A percentile compares a stretch with the other conserved stretches of the same genome.
Conservation (phyloP, 2,329 filamentous ascomycete species). For the Ascomycota sp. region DNA sequence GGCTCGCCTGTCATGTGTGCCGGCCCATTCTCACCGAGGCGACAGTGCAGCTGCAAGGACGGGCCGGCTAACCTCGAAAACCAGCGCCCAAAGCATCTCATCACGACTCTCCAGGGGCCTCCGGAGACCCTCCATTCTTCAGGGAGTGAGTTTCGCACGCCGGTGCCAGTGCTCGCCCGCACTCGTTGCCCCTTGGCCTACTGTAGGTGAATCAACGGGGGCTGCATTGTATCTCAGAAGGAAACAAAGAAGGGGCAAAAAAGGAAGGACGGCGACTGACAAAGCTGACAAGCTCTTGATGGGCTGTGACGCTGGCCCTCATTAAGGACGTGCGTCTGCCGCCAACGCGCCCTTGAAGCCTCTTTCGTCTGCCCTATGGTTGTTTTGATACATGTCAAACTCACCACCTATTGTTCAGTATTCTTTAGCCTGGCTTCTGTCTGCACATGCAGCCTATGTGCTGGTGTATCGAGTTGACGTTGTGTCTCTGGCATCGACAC, state of each 20-base stretch:
- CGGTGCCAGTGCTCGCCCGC: background rate
- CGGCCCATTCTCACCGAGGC: too few species aligned
- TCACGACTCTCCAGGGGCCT: too few species aligned
- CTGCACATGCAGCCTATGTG: background rate
- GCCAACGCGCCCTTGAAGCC: background rate
- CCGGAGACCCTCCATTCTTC: too few species aligned
- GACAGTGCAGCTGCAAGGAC: too few species aligned
- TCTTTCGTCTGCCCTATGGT: too few species aligned
- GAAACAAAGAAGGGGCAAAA: slow-evolving; percentile 1
- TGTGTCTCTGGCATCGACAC: background rate
- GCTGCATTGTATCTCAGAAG: slow-evolving; percentile 3
- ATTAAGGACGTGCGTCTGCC: slow-evolving; percentile 1
- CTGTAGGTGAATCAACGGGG: slow-evolving; percentile 3
- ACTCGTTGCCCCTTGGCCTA: slow-evolving; percentile 1
- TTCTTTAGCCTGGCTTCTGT: background rate
- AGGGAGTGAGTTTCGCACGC: too few species aligned
- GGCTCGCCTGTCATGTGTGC: too few species aligned
- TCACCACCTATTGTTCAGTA: slow-evolving; percentile 1
- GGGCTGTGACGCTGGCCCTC: background rate
- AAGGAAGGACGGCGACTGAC: slow-evolving; percentile 3
- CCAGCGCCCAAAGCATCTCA: too few species aligned
- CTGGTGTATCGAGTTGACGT: background rate
- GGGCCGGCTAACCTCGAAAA: too few species aligned
- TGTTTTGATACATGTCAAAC: too few species aligned
- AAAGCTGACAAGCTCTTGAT: background rate